These are phyloP conservation scores for Ustilago tritici DNA, from an alignment of 1,284 basidiomycete species.

Conservation along the genomic window DNA sequence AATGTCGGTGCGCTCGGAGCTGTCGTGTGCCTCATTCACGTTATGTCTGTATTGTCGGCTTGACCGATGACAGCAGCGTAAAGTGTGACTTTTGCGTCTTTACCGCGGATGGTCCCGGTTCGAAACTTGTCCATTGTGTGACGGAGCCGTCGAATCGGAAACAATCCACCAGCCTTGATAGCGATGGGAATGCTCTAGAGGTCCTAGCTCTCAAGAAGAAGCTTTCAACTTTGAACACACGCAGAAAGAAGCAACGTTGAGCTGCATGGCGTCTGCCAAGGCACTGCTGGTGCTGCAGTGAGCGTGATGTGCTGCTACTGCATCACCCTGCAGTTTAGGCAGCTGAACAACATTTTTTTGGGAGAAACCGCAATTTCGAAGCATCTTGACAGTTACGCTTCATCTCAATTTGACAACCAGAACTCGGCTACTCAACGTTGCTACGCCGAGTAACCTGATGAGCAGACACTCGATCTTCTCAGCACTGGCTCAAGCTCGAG, in stretches of 20 bases:
- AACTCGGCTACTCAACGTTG: conserved; percentile 3
- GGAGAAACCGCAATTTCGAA: conserved; percentile 3
- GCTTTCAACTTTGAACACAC: not conserved
- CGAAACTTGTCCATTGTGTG: not conserved
- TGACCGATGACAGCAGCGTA: not conserved
- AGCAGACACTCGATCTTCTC: not conserved
- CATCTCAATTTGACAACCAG: not conserved
- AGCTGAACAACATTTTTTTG: not conserved
- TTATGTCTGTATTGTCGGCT: not conserved
- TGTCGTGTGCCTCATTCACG: not conserved
- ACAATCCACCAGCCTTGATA: not conserved
- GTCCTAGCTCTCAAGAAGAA: not conserved
- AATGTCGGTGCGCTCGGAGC: not conserved
- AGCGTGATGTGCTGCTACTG: not conserved
- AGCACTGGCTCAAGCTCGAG: too few relatives aligned
- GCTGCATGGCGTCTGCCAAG: not conserved
- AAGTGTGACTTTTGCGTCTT: not conserved
- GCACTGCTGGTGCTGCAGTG: not conserved
- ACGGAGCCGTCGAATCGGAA: not conserved
- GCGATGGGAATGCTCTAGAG: not conserved
- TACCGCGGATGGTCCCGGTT: not conserved
- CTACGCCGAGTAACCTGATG: not conserved
- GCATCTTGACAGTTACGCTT: not conserved
- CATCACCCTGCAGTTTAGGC: not conserved
- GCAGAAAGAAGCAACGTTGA: not conserved